Evolutionary conservation across 2,329 filamentous ascomycete genomes (phyloP).

Genomic region (Neonectria punicea): DNA sequence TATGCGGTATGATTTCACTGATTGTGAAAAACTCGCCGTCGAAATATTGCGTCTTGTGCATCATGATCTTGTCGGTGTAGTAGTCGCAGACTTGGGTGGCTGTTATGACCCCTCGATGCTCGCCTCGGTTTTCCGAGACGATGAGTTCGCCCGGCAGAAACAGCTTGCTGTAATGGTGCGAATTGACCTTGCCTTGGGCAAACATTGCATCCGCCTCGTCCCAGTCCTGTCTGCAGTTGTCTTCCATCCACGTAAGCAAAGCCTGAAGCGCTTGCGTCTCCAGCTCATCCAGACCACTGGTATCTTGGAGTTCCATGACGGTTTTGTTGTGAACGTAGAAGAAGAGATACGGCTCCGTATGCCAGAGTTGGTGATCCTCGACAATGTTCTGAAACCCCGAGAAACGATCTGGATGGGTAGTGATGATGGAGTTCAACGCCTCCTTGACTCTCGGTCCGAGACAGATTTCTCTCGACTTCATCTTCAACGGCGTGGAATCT

Average conservation of each 20-base stretch:
- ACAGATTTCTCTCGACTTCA: not conserved
- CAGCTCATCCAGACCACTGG: not conserved
- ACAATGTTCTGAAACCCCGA: not conserved
- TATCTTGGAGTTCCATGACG: not conserved
- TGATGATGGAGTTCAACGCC: not conserved
- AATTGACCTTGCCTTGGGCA: slow-evolving; percentile 7
- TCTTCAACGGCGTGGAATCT: not conserved
- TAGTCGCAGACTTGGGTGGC: not conserved
- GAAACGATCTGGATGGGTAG: not conserved
- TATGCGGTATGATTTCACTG: too few species aligned
- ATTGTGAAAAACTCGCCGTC: not conserved
- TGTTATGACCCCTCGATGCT: accelerated
- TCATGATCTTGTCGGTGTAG: not conserved
- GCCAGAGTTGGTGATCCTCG: too few species aligned
- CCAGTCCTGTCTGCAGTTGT: slow-evolving; percentile 10
- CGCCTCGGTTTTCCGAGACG: not conserved
- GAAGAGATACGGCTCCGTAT: not conserved
- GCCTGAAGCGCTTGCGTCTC: not conserved
- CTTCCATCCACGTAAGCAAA: slow-evolving; percentile 22
- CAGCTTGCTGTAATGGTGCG: not conserved
- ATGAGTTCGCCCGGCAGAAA: slow-evolving; percentile 9
- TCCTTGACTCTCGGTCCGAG: not conserved
- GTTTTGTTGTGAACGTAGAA: slow-evolving; percentile 12
- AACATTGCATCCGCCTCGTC: slow-evolving; percentile 20
- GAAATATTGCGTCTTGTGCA: not conserved